A percentile compares a stretch with the other conserved stretches of the same genome.
phyloP scores from a whole-genome alignment of 257 asterid genomes.

The Osmanthus fragrans region DNA sequence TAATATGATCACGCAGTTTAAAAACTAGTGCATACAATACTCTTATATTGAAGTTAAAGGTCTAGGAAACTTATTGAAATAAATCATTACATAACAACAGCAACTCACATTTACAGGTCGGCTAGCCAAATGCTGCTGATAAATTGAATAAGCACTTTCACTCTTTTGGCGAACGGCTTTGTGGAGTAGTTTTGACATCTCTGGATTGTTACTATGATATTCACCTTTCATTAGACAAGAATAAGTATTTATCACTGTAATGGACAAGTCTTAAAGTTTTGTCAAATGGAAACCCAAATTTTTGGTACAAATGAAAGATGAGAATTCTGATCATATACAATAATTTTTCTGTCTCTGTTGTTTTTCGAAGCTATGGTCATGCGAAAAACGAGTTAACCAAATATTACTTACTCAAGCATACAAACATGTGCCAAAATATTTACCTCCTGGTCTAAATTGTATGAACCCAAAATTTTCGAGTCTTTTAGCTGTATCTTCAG shows the following conservation, averaged over 20 bases:
- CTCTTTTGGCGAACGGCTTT: slow-evolving; percentile 93
- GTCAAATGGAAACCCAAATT: not conserved
- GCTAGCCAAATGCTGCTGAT: slow-evolving; percentile 95
- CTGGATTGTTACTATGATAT: slow-evolving; percentile 97
- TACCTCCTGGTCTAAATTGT: slow-evolving; percentile 98
- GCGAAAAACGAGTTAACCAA: not conserved
- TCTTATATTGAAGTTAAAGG: not conserved
- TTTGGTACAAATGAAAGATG: slow-evolving; percentile 8
- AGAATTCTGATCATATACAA: slow-evolving; percentile 1
- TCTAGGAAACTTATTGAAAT: not conserved
- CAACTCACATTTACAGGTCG: slow-evolving; percentile 93
- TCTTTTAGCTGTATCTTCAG: slow-evolving; percentile 99
- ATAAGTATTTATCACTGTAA: slow-evolving; percentile 19
- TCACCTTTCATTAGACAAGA: slow-evolving; percentile 58
- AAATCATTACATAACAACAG: not conserved
- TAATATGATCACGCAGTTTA: not conserved
- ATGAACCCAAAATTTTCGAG: slow-evolving; percentile 97
- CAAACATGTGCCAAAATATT: slow-evolving; percentile 12
- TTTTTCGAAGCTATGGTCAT: not conserved
- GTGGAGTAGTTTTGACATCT: slow-evolving; percentile 98
- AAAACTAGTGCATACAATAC: not conserved
- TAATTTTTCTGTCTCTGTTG: not conserved
- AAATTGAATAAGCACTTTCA: slow-evolving; percentile 80
- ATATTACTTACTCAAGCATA: slow-evolving; percentile 13
- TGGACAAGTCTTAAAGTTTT: not conserved